Percentiles rank a stretch among this genome's conserved stretches.
Conservation (phyloP, 2,329 filamentous ascomycete species). For the Leptographium radiaticola region DNA sequence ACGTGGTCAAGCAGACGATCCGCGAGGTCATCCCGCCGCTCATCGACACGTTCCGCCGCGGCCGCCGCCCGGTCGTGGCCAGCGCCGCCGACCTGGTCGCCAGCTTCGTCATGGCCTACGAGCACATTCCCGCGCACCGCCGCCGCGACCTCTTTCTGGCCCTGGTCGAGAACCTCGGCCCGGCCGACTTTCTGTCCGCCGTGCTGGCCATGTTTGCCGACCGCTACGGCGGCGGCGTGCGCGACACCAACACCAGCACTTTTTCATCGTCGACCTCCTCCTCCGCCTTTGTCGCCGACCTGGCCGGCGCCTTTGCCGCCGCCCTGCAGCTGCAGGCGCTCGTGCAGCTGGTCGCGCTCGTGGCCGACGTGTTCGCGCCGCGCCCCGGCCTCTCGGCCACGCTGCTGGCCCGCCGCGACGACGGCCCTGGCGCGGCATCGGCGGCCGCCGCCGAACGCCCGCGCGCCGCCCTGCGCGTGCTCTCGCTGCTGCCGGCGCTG, state of each 20-base stretch:
- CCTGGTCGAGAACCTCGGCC: conserved; percentile 71
- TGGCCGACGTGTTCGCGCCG: conserved; percentile 60
- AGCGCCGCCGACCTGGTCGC: conserved; percentile 83
- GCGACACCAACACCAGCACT: conserved; percentile 37
- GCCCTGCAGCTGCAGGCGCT: conserved; percentile 67
- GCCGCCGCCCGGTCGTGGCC: conserved; percentile 62
- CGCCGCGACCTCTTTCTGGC: conserved; percentile 73
- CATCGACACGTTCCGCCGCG: conserved; percentile 70
- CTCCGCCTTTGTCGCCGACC: conserved; percentile 58
- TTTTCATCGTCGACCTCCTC: too few species aligned
- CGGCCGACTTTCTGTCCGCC: conserved; percentile 77
- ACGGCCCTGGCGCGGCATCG: conserved; percentile 10
- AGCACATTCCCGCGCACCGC: conserved; percentile 84
- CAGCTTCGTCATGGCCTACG: conserved; percentile 91
- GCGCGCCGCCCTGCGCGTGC: conserved; percentile 38
- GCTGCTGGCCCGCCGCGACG: conserved; percentile 48
- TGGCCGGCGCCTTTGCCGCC: conserved; percentile 61
- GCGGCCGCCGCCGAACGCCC: conserved; percentile 30
- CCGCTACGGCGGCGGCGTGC: conserved; percentile 67
- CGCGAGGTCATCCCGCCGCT: conserved; percentile 87
- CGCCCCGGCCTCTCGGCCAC: conserved; percentile 62
- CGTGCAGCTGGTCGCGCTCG: conserved; percentile 61
- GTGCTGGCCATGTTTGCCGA: conserved; percentile 84
- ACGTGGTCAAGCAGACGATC: conserved; percentile 91
- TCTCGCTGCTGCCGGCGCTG: conserved; percentile 44